Percentiles rank a stretch among this genome's conserved stretches.
phyloP scores from a whole-genome alignment of 2,329 filamentous ascomycete genomes.

The Fusarium newnesense region DNA sequence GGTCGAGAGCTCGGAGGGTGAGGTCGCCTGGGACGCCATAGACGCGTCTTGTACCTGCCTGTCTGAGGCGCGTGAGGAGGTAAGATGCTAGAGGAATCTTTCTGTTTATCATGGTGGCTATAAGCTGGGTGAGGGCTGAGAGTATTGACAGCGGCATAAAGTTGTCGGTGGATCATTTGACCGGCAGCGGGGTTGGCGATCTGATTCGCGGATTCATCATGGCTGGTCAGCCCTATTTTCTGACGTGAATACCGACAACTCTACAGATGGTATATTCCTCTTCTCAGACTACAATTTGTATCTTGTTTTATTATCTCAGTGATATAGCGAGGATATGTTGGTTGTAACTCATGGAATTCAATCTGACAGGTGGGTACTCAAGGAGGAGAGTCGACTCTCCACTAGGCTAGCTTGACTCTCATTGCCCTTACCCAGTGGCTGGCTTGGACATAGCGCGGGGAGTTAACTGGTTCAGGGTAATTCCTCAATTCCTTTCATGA shows the following conservation, averaged over 20 bases:
- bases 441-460: background rate
- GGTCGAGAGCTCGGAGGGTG: conserved; percentile 9
- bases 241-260: background rate
- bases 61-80: conserved; percentile 2
- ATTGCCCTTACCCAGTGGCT: background rate
- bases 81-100: conserved; percentile 3
- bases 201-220: accelerated
- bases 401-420: background rate
- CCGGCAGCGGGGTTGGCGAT: background rate
- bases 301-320: too few species aligned
- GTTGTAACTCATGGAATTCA: background rate
- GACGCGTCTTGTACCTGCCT: background rate
- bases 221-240: background rate
- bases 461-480: background rate
- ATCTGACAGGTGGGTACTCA: background rate
- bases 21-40: conserved; percentile 27
- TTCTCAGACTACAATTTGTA: too few species aligned
- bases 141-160: background rate
- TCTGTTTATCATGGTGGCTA: background rate
- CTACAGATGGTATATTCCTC: background rate
- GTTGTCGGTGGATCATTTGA: background rate
- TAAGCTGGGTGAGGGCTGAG: accelerated
- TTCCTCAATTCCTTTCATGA: background rate
- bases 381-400: too few species aligned
- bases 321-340: background rate